Conservation (phyloP, 1,284 basidiomycete species). For the Trametes pubescens region DNA sequence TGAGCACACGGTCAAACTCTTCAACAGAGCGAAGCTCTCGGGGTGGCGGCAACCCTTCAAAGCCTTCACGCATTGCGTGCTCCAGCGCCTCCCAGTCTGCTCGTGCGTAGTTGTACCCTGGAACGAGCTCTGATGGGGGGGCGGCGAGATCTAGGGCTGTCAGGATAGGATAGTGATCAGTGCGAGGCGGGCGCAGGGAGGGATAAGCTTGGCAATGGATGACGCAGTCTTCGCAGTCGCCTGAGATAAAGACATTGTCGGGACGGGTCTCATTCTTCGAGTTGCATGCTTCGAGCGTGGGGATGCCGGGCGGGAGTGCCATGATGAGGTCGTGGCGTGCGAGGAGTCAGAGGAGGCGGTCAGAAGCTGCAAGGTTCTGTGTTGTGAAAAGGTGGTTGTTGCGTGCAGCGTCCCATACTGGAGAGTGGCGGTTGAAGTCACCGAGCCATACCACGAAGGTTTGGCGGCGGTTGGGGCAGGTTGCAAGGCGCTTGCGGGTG, state of each 20-base stretch:
- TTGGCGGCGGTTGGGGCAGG: not conserved
- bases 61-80: not conserved
- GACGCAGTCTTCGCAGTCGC: not conserved
- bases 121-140: not conserved
- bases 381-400: not conserved
- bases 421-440: conserved; percentile 1
- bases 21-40: not conserved
- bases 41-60: not conserved
- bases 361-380: not conserved
- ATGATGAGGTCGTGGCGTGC: not conserved
- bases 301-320: not conserved
- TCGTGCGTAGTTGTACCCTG: not conserved
- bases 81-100: not conserved
- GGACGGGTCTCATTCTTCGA: not conserved
- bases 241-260: not conserved
- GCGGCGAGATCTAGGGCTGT: not conserved
- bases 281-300: not conserved
- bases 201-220: not conserved
- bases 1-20: not conserved
- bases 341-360: not conserved
- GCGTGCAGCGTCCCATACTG: not conserved
- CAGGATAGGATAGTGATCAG: conserved; percentile 1
- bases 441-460: not conserved
- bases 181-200: not conserved
- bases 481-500: not conserved